Conservation (phyloP, 2,329 filamentous ascomycete species). For the Claviceps arundinis region DNA sequence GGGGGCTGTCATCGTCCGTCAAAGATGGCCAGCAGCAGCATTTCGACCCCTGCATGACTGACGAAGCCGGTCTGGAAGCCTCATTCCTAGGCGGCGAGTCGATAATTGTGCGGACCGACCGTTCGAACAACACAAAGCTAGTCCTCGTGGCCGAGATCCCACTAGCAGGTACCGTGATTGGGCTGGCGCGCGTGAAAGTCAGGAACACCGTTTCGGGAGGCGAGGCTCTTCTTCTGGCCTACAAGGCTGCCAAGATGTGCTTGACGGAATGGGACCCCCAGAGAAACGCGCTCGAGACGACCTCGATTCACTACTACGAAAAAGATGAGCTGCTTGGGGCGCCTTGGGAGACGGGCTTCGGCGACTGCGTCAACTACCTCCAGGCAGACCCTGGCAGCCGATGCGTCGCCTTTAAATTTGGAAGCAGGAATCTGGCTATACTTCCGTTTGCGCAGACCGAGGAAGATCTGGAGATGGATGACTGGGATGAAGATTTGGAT, state of each 20-base stretch:
- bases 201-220: slow-evolving; percentile 64
- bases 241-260: slow-evolving; percentile 85
- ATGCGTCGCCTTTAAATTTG: slow-evolving; percentile 91
- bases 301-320: slow-evolving; percentile 97
- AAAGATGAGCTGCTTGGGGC: slow-evolving; percentile 75
- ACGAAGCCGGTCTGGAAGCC: slow-evolving; percentile 52
- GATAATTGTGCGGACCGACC: slow-evolving; percentile 46
- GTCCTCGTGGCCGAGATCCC: slow-evolving; percentile 75
- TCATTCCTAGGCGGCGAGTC: slow-evolving; percentile 53
- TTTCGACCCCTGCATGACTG: slow-evolving; percentile 40
- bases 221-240: slow-evolving; percentile 70
- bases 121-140: slow-evolving; percentile 59
- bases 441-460: slow-evolving; percentile 78
- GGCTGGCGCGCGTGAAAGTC: slow-evolving; percentile 64
- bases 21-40: slow-evolving; percentile 26
- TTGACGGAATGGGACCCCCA: slow-evolving; percentile 88
- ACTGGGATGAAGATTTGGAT: slow-evolving; percentile 75
- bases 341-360: slow-evolving; percentile 68
- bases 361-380: slow-evolving; percentile 66
- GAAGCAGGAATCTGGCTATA: slow-evolving; percentile 77
- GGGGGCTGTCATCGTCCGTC: slow-evolving; percentile 20
- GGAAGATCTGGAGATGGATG: slow-evolving; percentile 82
- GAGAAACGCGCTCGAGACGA: slow-evolving; percentile 64
- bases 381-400: slow-evolving; percentile 82
- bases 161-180: slow-evolving; percentile 72